Evolutionary conservation across 2,329 filamentous ascomycete species (phyloP).

Genomic region (Akanthomyces uredinophilus): DNA sequence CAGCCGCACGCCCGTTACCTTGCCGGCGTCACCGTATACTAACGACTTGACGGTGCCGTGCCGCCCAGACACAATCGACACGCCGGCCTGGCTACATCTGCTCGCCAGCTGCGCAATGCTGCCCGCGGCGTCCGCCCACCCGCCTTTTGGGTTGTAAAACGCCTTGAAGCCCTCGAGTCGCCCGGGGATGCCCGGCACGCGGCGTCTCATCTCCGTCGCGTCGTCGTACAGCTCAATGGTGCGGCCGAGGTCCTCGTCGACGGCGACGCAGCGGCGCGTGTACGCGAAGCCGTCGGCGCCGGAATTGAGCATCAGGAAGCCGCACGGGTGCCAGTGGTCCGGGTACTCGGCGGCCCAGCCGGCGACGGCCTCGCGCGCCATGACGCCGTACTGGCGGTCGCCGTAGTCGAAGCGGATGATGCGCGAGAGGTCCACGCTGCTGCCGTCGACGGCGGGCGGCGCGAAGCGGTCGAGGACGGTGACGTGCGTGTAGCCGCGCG

Average conservation of each 20-base stretch:
- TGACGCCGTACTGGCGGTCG: slow-evolving; percentile 53
- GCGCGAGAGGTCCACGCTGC: slow-evolving; percentile 38
- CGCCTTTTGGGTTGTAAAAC: slow-evolving; percentile 25
- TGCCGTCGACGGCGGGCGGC: slow-evolving; percentile 32
- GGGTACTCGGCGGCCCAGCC: slow-evolving; percentile 25
- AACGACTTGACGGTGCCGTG: slow-evolving; percentile 26
- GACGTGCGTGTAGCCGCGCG: slow-evolving; percentile 28
- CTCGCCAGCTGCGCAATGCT: slow-evolving; percentile 24
- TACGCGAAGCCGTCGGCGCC: slow-evolving; percentile 18
- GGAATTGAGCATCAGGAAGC: slow-evolving; percentile 28
- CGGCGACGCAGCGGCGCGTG: slow-evolving; percentile 18
- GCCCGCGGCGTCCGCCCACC: slow-evolving; percentile 29
- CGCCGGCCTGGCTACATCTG: slow-evolving; percentile 25
- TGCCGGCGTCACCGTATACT: slow-evolving; percentile 7
- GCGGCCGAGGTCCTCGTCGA: slow-evolving; percentile 18
- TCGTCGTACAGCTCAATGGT: slow-evolving; percentile 23
- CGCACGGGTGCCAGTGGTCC: slow-evolving; percentile 27
- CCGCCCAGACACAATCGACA: slow-evolving; percentile 28
- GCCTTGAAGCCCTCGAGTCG: slow-evolving; percentile 22
- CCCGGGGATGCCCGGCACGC: slow-evolving; percentile 20
- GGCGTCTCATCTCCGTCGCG: slow-evolving; percentile 18
- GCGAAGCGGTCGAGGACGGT: slow-evolving; percentile 32
- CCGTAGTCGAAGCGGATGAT: slow-evolving; percentile 55
- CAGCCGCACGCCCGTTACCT: slow-evolving; percentile 22
- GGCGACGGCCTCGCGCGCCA: slow-evolving; percentile 39